A percentile compares a stretch with the other conserved stretches of the same genome.
Evolutionary conservation across 78 protist genomes (phyloP).

Genomic region (Dictyostelium discoideum): DNA sequence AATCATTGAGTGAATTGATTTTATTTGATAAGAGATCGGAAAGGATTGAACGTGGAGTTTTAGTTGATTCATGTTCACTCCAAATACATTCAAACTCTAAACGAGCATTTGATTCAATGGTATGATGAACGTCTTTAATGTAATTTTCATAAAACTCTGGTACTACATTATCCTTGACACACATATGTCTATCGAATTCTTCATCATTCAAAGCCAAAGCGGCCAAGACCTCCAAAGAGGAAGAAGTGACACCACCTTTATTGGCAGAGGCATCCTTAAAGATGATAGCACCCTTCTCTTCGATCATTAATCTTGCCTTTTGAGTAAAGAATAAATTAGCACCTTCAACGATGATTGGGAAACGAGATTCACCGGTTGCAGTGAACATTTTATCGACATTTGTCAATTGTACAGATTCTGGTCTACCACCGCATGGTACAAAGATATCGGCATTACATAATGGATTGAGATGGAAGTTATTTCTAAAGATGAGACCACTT

Average conservation of each 20-base stretch:
- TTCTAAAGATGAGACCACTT: slow-evolving; percentile 87
- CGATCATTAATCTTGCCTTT: slow-evolving; percentile 91
- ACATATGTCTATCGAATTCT: slow-evolving; percentile 82
- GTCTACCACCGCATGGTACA: slow-evolving; percentile 97
- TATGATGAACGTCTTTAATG: slow-evolving; percentile 81
- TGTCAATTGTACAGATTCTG: slow-evolving; percentile 85
- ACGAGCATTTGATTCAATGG: slow-evolving; percentile 90
- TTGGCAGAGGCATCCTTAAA: slow-evolving; percentile 93
- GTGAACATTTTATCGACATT: slow-evolving; percentile 82
- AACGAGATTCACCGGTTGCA: slow-evolving; percentile 34
- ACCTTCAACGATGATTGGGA: slow-evolving; percentile 94
- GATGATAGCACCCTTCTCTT: slow-evolving; percentile 89
- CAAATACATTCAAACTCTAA: slow-evolving; percentile 86
- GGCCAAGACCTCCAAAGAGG: slow-evolving; percentile 91
- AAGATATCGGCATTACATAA: slow-evolving; percentile 80
- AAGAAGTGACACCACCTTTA: slow-evolving; percentile 96
- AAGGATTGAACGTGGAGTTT: slow-evolving; percentile 55
- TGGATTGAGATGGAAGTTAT: slow-evolving; percentile 88
- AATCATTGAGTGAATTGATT: slow-evolving; percentile 77
- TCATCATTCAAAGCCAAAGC: slow-evolving; percentile 88
- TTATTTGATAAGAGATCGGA: slow-evolving; percentile 82
- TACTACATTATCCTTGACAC: slow-evolving; percentile 52
- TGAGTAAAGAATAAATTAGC: slow-evolving; percentile 94
- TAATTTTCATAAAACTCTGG: slow-evolving; percentile 87
- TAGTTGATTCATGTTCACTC: slow-evolving; percentile 72